phyloP scores from a whole-genome alignment of 176 grass and related monocot species.

The Guadua angustifolia region DNA sequence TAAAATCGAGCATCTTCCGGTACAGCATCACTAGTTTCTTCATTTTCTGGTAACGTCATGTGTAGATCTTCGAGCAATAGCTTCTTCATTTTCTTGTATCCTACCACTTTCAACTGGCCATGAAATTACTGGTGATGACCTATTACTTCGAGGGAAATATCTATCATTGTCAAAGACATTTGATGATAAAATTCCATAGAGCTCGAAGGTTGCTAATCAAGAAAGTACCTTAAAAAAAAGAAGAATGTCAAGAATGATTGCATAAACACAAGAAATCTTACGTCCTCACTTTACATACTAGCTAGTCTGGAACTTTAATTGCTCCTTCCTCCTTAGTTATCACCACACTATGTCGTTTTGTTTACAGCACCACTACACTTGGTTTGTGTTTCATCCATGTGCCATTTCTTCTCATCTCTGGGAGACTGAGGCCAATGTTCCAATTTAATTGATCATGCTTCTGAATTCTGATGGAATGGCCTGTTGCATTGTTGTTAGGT shows the following conservation, averaged over 20 bases:
- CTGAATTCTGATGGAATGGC: background rate
- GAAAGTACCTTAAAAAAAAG: background rate
- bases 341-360: background rate
- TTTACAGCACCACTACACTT: background rate
- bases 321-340: background rate
- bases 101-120: conserved; percentile 40
- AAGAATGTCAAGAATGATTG: background rate
- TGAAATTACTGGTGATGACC: conserved; percentile 40
- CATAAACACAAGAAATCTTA: background rate
- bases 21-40: conserved; percentile 36
- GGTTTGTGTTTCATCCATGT: conserved; percentile 2
- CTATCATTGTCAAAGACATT: conserved; percentile 72
- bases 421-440: background rate
- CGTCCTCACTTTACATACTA: background rate
- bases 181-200: background rate
- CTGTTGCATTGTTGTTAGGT: conserved; percentile 51
- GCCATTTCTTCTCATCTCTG: background rate
- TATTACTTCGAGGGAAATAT: conserved; percentile 47
- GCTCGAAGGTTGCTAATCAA: background rate
- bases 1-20: background rate
- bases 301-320: background rate
- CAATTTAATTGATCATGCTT: conserved; percentile 5
- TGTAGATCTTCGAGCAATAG: conserved; percentile 39
- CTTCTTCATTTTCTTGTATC: conserved; percentile 51
- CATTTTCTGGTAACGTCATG: conserved; percentile 41